Evolutionary conservation across 192 early-diverging fungal genomes (phyloP), one percentile per base, ranked within the genome.

Genomic region (Podila clonocystis): DNA sequence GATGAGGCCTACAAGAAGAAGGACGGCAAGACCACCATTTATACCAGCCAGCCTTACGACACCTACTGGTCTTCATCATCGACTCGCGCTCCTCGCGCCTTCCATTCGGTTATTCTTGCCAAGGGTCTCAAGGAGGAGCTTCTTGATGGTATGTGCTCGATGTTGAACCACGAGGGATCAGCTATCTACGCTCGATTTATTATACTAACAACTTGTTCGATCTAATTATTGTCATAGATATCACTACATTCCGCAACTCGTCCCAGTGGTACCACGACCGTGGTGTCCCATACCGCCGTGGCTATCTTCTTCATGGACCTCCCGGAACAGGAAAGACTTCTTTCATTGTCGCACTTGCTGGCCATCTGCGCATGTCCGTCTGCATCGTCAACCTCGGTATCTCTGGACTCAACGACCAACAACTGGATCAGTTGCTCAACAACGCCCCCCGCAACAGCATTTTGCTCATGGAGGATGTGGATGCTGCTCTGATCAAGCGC

Each of bases 391-490:
- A 82, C 73, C 64, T 89, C 33, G 77, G 84, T 65, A 80, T 70
- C 29, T 72, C 76, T 45, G 77, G 77, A 36, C 49, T 89, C 67
- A 77, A 75, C 31, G 87, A 87, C 50, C 70, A 77, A 33, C 85
- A 82, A 13, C 73, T 85, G 63, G 65, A 82, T 28, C 69, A 75
- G 12, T 67, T 88, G 38, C 61, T 89, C 30, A 82, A 78, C 26
- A 72, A 72, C 7, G 75, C 78, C 0, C 87, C 87, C 3, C 57
- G 73, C 22, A 86, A 87, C 62, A 84, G 84, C 33, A 84, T 89
- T n/a, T 62, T 89, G 63, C 82, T 89, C n/a, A 86, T 89, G 73
- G 87, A 89, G 64, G 88, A 87, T 72, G 82, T 89, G 0, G 85
- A 89, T 29, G 55, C 73, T 30, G 55, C 69, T 63, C 50, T 71